phyloP scores from a whole-genome alignment of 75 land plant genomes.

The Picea glauca region DNA sequence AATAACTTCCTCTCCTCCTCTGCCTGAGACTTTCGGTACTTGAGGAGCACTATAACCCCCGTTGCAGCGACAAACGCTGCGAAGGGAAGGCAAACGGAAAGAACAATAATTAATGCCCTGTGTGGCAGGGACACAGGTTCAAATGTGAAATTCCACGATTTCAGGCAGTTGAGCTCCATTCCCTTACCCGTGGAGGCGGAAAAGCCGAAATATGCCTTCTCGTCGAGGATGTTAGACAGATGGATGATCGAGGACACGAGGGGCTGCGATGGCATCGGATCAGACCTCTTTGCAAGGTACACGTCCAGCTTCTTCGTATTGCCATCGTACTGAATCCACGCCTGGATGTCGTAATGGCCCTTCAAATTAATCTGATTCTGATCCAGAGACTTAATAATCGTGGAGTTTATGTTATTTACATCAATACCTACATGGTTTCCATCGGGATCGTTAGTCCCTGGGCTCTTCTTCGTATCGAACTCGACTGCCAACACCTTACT shows the following conservation, averaged over 20 bases:
- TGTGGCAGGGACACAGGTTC: not conserved
- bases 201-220: constrained; percentile 56
- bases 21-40: not conserved
- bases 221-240: constrained; percentile 13
- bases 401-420: constrained; percentile 43
- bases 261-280: not conserved
- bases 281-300: not conserved
- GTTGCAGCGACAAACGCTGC: too few species aligned
- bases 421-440: constrained; percentile 61
- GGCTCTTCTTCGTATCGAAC: not conserved
- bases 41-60: not conserved
- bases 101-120: not conserved
- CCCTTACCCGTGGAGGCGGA: constrained; percentile 48
- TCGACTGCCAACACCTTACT: constrained; percentile 32
- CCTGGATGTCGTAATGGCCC: not conserved
- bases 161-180: constrained; percentile 29
- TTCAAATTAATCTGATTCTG: constrained; percentile 9
- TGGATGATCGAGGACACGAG: constrained; percentile 21
- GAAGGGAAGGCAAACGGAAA: not conserved
- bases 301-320: constrained; percentile 2
- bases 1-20: not conserved
- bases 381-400: not conserved
- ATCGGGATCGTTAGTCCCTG: constrained; percentile 23
- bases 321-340: constrained; percentile 46
- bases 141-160: not conserved